Percentiles rank a stretch among this genome's conserved stretches.
phyloP scores from a whole-genome alignment of 208 protist genomes.

The Wallacemonas sp. region DNA sequence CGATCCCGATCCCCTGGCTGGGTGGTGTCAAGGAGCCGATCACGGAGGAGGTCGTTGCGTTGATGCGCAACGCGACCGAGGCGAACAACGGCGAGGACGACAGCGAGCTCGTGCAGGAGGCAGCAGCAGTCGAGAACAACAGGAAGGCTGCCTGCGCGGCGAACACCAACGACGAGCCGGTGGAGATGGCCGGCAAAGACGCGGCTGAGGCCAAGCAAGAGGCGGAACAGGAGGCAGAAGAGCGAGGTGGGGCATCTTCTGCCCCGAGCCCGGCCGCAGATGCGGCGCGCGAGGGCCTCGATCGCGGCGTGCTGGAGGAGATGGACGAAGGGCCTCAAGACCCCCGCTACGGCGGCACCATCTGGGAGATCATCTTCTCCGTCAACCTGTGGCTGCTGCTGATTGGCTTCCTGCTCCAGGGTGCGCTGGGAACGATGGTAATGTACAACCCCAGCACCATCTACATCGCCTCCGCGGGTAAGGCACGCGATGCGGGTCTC shows the following conservation, averaged over 20 bases:
- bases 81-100: background rate
- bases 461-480: slow-evolving; percentile 56
- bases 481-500: slow-evolving; percentile 30
- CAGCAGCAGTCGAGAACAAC: too few species aligned
- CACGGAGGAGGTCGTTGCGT: background rate
- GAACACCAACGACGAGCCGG: too few species aligned
- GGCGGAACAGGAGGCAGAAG: background rate
- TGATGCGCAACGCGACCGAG: background rate
- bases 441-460: slow-evolving; percentile 72
- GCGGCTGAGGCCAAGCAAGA: too few species aligned
- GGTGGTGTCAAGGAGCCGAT: slow-evolving; percentile 50
- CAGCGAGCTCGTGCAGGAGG: too few species aligned
- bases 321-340: slow-evolving; percentile 45
- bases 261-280: background rate
- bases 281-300: background rate
- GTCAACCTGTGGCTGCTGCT: slow-evolving; percentile 61
- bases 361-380: slow-evolving; percentile 37
- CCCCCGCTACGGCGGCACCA: slow-evolving; percentile 48
- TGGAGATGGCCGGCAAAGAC: too few species aligned
- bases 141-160: too few species aligned
- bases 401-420: slow-evolving; percentile 53
- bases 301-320: slow-evolving; percentile 14
- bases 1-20: slow-evolving; percentile 45
- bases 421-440: slow-evolving; percentile 52
- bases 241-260: background rate